Conservation (phyloP, 495 filamentous ascomycete genomes). For the Pseudevernia furfuracea region DNA sequence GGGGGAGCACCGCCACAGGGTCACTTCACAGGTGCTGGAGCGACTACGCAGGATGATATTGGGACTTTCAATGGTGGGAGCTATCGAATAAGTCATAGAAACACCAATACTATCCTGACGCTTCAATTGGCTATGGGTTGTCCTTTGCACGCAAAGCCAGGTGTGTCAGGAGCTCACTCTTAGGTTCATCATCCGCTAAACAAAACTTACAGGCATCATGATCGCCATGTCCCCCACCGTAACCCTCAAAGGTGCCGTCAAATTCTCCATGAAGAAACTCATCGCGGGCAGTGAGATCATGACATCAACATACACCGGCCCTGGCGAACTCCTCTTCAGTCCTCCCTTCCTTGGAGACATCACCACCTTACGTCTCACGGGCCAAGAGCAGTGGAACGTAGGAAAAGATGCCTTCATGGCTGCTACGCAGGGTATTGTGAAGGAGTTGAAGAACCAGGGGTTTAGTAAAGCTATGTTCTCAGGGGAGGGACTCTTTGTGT, state of each 20-base stretch:
- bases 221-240: conserved; percentile 90
- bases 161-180: conserved; percentile 35
- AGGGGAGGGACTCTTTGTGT: conserved; percentile 87
- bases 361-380: conserved; percentile 64
- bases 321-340: conserved; percentile 80
- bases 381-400: conserved; percentile 68
- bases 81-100: conserved; percentile 87
- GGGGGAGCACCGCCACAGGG: conserved; percentile 43
- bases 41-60: conserved; percentile 60
- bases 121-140: conserved; percentile 84
- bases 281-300: conserved; percentile 74
- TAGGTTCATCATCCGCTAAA: background rate
- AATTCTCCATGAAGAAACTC: conserved; percentile 79
- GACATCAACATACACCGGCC: conserved; percentile 77
- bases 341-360: conserved; percentile 80
- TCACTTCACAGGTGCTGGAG: conserved; percentile 52
- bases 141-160: conserved; percentile 73
- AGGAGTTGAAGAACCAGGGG: conserved; percentile 79
- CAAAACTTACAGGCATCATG: conserved; percentile 57
- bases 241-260: conserved; percentile 68
- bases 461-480: conserved; percentile 90
- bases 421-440: conserved; percentile 65
- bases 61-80: conserved; percentile 95
- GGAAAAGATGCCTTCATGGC: conserved; percentile 75
- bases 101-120: conserved; percentile 83